Percentiles rank a stretch among this genome's conserved stretches.
phyloP scores from a whole-genome alignment of 371 early-diverging fungal genomes.

The Caulochytrium protostelioides region DNA sequence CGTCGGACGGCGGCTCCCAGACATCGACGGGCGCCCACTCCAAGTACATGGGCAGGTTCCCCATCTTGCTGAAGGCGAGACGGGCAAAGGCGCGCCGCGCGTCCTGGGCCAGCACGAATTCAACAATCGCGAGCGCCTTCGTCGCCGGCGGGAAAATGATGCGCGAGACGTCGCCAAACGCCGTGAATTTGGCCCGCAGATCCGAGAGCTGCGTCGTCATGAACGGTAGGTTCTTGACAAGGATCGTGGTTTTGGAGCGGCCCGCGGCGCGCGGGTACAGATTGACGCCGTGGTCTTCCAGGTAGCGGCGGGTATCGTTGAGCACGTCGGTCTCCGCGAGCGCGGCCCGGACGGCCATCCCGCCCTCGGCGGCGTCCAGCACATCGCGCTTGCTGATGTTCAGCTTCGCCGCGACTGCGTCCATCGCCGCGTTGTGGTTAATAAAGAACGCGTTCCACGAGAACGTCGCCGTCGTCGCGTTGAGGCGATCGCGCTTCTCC shows the following conservation, averaged over 20 bases:
- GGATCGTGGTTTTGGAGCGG: constrained; percentile 56
- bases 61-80: constrained; percentile 74
- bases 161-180: constrained; percentile 29
- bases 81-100: constrained; percentile 70
- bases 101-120: constrained; percentile 69
- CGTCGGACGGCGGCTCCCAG: no score
- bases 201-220: constrained; percentile 51
- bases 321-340: constrained; percentile 90
- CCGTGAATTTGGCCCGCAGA: constrained; percentile 65
- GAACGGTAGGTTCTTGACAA: constrained; percentile 84
- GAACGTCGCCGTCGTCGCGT: no score
- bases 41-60: constrained; percentile 68
- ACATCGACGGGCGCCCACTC: constrained; percentile 84
- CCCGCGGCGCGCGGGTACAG: constrained; percentile 42
- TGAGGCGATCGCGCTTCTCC: no score
- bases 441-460: constrained; percentile 91
- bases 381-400: constrained; percentile 69
- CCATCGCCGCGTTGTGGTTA: constrained; percentile 84
- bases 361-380: constrained; percentile 58
- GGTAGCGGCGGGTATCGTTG: constrained; percentile 70
- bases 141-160: constrained; percentile 70
- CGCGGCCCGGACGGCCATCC: constrained; percentile 79
- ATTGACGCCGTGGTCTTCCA: constrained; percentile 61
- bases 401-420: constrained; percentile 74
- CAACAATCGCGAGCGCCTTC: constrained; percentile 79